Evolutionary conservation across 306 rosid genomes (phyloP).

Genomic region (Quercus bicolor): DNA sequence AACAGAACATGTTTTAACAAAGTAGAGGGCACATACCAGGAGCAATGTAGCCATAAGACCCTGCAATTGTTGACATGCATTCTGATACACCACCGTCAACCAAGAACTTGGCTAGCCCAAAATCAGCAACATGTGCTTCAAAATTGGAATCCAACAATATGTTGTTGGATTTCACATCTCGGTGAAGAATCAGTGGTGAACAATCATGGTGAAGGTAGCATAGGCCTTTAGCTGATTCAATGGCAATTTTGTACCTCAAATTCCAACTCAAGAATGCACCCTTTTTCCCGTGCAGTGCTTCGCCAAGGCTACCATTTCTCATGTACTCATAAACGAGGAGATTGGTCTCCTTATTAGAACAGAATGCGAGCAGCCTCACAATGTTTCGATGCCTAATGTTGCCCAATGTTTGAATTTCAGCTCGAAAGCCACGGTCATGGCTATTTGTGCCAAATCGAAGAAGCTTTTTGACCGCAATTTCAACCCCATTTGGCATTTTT

Average conservation of each 20-base stretch:
- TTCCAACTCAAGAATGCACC: conserved; percentile 64
- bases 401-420: conserved; percentile 83
- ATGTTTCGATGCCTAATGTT: conserved; percentile 86
- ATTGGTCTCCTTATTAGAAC: conserved; percentile 71
- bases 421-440: conserved; percentile 76
- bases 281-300: conserved; percentile 62
- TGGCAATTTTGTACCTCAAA: conserved; percentile 69
- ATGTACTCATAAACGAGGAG: conserved; percentile 82
- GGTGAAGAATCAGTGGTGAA: conserved; percentile 70
- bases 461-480: conserved; percentile 76
- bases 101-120: conserved; percentile 87
- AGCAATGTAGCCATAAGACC: conserved; percentile 92
- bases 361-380: conserved; percentile 71
- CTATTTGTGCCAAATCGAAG: conserved; percentile 61
- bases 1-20: background rate
- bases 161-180: conserved; percentile 88
- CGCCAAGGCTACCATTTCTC: conserved; percentile 89
- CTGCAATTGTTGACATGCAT: conserved; percentile 88
- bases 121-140: conserved; percentile 89
- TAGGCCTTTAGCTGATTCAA: conserved; percentile 76
- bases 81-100: conserved; percentile 65
- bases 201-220: conserved; percentile 94
- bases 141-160: conserved; percentile 69
- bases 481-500: conserved; percentile 76
- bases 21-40: conserved; percentile 56